phyloP scores from a whole-genome alignment of 192 early-diverging fungal species.

The Coemansia sp. region DNA sequence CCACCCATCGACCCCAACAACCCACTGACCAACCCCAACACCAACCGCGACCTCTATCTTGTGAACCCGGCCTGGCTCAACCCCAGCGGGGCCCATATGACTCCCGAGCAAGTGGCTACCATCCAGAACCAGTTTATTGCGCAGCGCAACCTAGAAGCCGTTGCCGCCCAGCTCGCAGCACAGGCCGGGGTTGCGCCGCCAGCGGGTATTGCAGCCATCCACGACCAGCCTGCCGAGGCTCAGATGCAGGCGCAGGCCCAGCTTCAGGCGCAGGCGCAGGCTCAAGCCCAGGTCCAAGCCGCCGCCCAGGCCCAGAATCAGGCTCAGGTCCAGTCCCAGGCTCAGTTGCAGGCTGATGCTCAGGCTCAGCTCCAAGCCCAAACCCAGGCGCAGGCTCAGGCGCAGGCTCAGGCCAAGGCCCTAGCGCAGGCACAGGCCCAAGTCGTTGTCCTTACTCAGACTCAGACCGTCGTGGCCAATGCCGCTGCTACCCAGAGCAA shows the following conservation, averaged over 20 bases:
- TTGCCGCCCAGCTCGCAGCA: conserved; percentile 45
- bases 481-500: not conserved
- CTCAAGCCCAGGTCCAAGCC: conserved; percentile 37
- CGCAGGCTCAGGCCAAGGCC: conserved; percentile 35
- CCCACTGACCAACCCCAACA: conserved; percentile 43
- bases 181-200: conserved; percentile 41
- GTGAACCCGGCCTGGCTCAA: conserved; percentile 30
- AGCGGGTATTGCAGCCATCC: conserved; percentile 33
- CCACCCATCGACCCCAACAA: conserved; percentile 48
- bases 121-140: conserved; percentile 51
- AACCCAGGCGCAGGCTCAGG: conserved; percentile 28
- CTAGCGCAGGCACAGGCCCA: conserved; percentile 27
- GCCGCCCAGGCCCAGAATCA: conserved; percentile 11
- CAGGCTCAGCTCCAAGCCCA: conserved; percentile 37
- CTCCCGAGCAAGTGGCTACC: conserved; percentile 36
- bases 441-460: not conserved
- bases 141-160: conserved; percentile 45
- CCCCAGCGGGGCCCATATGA: not conserved
- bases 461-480: not conserved
- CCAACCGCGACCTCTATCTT: conserved; percentile 43
- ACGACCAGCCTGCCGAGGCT: not conserved
- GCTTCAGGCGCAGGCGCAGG: conserved; percentile 16
- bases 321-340: conserved; percentile 14
- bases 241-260: conserved; percentile 8
- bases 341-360: conserved; percentile 18